Evolutionary conservation across 208 protist genomes (phyloP).

Genomic region (Crithidia thermophila): DNA sequence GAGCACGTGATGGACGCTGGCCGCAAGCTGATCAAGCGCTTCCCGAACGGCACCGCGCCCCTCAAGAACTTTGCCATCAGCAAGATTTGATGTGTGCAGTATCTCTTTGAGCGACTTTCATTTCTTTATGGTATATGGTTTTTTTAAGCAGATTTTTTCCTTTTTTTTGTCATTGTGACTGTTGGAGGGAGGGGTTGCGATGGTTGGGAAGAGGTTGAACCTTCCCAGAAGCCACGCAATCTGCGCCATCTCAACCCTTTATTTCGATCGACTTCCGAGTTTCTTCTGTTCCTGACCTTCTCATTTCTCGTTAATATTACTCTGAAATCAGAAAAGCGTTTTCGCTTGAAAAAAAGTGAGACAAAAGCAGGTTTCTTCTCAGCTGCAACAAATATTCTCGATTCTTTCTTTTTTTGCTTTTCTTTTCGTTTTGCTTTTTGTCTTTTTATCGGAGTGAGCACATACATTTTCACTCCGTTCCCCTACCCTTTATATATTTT

Average conservation of each 20-base stretch:
- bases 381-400: not conserved
- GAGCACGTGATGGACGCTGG: slow-evolving; percentile 76
- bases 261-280: too few species aligned
- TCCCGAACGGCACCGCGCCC: slow-evolving; percentile 56
- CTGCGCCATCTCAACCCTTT: too few species aligned
- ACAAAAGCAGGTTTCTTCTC: not conserved
- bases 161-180: slow-evolving; percentile 10
- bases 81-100: slow-evolving; percentile 50
- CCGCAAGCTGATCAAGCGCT: slow-evolving; percentile 53
- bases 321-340: not conserved
- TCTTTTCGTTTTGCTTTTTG: slow-evolving; percentile 10
- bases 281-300: too few species aligned
- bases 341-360: not conserved
- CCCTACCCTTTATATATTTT: not conserved
- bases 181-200: not conserved
- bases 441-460: not conserved
- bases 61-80: slow-evolving; percentile 39
- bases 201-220: not conserved
- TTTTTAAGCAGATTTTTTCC: not conserved
- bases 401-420: not conserved
- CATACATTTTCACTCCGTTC: slow-evolving; percentile 1
- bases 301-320: too few species aligned
- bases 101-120: too few species aligned
- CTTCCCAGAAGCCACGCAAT: too few species aligned
- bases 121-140: too few species aligned